phyloP scores from a whole-genome alignment of 192 early-diverging fungal genomes.

The Cetraspora pellucida region DNA sequence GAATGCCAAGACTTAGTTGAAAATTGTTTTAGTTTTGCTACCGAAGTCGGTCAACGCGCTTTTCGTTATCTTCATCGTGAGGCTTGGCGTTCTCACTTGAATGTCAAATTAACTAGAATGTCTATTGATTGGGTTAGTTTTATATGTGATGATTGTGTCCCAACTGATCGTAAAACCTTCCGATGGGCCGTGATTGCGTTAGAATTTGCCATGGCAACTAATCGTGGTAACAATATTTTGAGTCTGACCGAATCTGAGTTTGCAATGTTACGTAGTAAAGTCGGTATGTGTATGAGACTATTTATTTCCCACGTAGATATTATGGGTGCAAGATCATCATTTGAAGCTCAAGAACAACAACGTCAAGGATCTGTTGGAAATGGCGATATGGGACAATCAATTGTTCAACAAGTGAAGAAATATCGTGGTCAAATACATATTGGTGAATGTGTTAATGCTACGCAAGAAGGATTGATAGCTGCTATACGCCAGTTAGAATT shows the following conservation, averaged over 20 bases:
- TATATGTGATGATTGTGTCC: slow-evolving; percentile 79
- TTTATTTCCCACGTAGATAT: slow-evolving; percentile 84
- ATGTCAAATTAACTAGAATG: slow-evolving; percentile 68
- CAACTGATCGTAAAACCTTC: slow-evolving; percentile 78
- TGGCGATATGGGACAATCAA: background rate
- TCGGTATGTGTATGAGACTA: slow-evolving; percentile 77
- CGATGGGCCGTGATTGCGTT: slow-evolving; percentile 84
- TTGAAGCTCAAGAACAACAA: slow-evolving; percentile 43
- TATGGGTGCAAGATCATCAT: slow-evolving; percentile 60
- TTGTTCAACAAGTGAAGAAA: background rate
- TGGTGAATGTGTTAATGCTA: slow-evolving; percentile 18
- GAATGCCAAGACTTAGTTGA: slow-evolving; percentile 67
- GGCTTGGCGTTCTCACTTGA: slow-evolving; percentile 57
- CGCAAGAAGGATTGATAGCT: slow-evolving; percentile 56
- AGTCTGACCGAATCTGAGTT: slow-evolving; percentile 74
- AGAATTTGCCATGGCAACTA: slow-evolving; percentile 79
- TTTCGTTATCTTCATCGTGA: slow-evolving; percentile 43
- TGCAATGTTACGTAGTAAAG: slow-evolving; percentile 66
- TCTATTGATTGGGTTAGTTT: slow-evolving; percentile 89
- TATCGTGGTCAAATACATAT: slow-evolving; percentile 29
- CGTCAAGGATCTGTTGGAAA: slow-evolving; percentile 39
- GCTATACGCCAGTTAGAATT: slow-evolving; percentile 58
- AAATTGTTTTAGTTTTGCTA: slow-evolving; percentile 72
- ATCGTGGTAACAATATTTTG: slow-evolving; percentile 71
- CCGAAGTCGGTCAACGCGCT: slow-evolving; percentile 66